Percentiles rank a stretch among this genome's conserved stretches.
These are phyloP conservation scores for Vaccinium myrtillus DNA, from an alignment of 148 eudicot species.

Conservation along the genomic window DNA sequence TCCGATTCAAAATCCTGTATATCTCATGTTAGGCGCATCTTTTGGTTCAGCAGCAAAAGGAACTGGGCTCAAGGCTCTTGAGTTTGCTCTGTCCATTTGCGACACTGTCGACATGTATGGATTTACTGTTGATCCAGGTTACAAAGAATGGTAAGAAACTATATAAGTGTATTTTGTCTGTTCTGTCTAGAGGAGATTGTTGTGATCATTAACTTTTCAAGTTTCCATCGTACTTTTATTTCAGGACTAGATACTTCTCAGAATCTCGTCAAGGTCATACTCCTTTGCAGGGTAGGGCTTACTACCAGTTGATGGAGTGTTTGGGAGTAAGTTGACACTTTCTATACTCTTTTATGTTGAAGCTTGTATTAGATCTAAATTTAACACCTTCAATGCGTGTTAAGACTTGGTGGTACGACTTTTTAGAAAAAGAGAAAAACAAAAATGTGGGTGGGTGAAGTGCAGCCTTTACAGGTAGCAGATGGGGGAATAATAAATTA, in stretches of 20 bases:
- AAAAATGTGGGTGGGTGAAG: neutral
- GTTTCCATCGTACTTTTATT: slow-evolving; percentile 4
- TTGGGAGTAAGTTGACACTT: slow-evolving; percentile 69
- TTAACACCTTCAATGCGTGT: neutral
- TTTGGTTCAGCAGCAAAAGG: slow-evolving; percentile 99
- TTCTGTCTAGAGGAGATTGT: slow-evolving; percentile 1
- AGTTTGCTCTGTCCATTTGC: slow-evolving; percentile 93
- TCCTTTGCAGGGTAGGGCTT: slow-evolving; percentile 96
- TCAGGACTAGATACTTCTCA: slow-evolving; percentile 97
- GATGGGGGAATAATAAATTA: neutral
- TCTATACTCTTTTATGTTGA: slow-evolving; percentile 5
- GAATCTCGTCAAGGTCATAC: slow-evolving; percentile 98
- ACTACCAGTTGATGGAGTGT: slow-evolving; percentile 99
- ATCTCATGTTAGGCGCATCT: slow-evolving; percentile 94
- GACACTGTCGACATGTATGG: slow-evolving; percentile 96
- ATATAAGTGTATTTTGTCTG: neutral
- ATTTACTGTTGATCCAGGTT: slow-evolving; percentile 99
- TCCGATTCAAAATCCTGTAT: slow-evolving; percentile 88
- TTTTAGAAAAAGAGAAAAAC: neutral
- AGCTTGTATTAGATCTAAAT: neutral
- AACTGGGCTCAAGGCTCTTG: slow-evolving; percentile 98
- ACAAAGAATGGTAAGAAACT: slow-evolving; percentile 84
- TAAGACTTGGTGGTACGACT: neutral
- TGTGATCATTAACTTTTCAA: slow-evolving; percentile 2
- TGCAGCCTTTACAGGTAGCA: neutral